These are phyloP conservation scores for Pythium volutum DNA, from an alignment of 352 stramenopile species.

Conservation along the genomic window DNA sequence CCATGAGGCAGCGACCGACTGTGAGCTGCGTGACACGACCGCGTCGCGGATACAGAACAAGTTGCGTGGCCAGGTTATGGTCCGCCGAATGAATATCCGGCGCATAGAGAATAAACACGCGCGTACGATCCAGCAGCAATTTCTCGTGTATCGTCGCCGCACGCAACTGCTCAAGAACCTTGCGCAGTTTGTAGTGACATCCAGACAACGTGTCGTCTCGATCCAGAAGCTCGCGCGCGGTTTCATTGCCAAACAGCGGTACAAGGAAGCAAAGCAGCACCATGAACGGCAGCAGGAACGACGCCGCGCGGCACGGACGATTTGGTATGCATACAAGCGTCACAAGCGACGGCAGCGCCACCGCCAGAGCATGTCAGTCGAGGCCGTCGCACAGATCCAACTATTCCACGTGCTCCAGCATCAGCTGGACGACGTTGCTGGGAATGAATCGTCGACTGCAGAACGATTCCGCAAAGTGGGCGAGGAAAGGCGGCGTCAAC, in stretches of 20 bases:
- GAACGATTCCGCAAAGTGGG: constrained; percentile 50
- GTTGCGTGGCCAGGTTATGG: constrained; percentile 42
- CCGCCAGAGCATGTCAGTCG: constrained; percentile 52
- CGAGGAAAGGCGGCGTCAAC: constrained; percentile 51
- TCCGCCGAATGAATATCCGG: constrained; percentile 38
- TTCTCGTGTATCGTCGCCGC: constrained; percentile 37
- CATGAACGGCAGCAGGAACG: constrained; percentile 25
- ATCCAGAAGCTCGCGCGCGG: constrained; percentile 61
- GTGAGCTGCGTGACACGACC: constrained; percentile 26
- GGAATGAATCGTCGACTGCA: constrained; percentile 9
- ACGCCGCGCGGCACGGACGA: constrained; percentile 27
- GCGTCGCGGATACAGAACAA: constrained; percentile 39
- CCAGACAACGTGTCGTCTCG: constrained; percentile 32
- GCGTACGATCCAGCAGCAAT: constrained; percentile 57
- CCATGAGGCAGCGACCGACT: constrained; percentile 29
- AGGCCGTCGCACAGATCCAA: constrained; percentile 50
- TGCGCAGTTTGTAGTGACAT: constrained; percentile 29
- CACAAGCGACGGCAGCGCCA: constrained; percentile 42
- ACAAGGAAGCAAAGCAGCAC: neutral
- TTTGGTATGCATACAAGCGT: constrained; percentile 44
- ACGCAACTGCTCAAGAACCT: constrained; percentile 34
- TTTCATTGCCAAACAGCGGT: constrained; percentile 40
- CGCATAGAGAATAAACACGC: constrained; percentile 39
- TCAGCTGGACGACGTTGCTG: constrained; percentile 31
- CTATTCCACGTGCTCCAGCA: constrained; percentile 40